These are phyloP conservation scores for Pythium graminicola DNA, from an alignment of 352 stramenopile species.

Conservation along the genomic window DNA sequence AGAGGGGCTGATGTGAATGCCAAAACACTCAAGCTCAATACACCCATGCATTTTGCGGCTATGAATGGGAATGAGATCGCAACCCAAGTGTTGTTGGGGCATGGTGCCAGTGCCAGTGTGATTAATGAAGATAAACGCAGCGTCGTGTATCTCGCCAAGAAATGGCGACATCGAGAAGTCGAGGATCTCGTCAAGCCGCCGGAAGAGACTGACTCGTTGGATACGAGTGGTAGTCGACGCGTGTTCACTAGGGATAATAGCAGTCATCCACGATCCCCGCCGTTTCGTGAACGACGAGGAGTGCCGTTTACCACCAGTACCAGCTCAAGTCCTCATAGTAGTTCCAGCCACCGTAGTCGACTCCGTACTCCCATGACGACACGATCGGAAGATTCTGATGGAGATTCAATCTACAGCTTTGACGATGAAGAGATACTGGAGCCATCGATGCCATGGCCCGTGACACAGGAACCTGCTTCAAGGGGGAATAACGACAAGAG, in stretches of 20 bases:
- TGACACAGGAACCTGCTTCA: conserved; percentile 1
- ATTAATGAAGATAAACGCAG: conserved; percentile 76
- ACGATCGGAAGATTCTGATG: conserved; percentile 43
- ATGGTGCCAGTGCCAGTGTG: conserved; percentile 52
- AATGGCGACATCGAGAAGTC: conserved; percentile 56
- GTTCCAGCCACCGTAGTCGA: conserved; percentile 5
- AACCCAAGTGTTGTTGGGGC: conserved; percentile 41
- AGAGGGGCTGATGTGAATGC: conserved; percentile 55
- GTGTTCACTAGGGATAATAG: not conserved
- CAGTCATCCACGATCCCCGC: not conserved
- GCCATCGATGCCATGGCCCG: conserved; percentile 41
- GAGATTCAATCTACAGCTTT: conserved; percentile 47
- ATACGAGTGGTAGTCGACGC: not conserved
- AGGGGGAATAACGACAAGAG: conserved; percentile 9
- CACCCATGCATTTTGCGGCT: conserved; percentile 64
- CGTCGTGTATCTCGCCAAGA: conserved; percentile 68
- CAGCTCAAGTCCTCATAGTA: not conserved
- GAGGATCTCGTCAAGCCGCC: conserved; percentile 50
- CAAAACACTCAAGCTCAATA: conserved; percentile 71
- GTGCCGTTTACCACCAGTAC: conserved; percentile 8
- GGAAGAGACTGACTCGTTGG: conserved; percentile 22
- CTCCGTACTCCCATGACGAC: conserved; percentile 28
- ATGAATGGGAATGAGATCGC: conserved; percentile 74
- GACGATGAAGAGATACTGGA: conserved; percentile 55
- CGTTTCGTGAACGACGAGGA: conserved; percentile 4